A percentile compares a stretch with the other conserved stretches of the same genome.
phyloP scores from a whole-genome alignment of 2,329 filamentous ascomycete genomes.

The Botrytis galanthina region DNA sequence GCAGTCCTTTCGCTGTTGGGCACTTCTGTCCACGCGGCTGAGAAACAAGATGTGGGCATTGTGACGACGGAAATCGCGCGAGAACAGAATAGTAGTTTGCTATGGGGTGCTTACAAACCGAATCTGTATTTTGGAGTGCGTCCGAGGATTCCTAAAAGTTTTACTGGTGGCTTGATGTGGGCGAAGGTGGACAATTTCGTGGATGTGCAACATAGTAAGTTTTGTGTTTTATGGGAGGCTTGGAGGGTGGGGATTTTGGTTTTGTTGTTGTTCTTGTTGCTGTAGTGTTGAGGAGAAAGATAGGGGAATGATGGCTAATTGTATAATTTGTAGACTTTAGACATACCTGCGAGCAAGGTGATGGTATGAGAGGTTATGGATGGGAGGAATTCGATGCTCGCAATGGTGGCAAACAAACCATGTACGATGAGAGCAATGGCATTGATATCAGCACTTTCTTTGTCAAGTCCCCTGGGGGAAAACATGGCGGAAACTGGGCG shows the following conservation, averaged over 20 bases:
- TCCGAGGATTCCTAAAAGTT: constrained; percentile 75
- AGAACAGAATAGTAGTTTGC: constrained; percentile 72
- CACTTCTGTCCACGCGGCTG: constrained; percentile 24
- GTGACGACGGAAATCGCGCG: constrained; percentile 40
- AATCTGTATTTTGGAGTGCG: constrained; percentile 93
- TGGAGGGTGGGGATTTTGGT: neutral
- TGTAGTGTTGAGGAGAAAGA: neutral
- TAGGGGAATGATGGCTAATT: constrained; percentile 24
- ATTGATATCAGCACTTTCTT: constrained; percentile 92
- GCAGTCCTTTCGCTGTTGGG: constrained; percentile 19
- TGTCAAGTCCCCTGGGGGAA: constrained; percentile 84
- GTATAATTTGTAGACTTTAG: constrained; percentile 63
- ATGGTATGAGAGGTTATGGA: constrained; percentile 91
- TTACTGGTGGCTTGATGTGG: constrained; percentile 87
- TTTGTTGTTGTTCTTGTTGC: neutral
- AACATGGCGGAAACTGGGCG: constrained; percentile 87
- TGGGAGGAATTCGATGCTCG: constrained; percentile 97
- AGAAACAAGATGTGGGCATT: constrained; percentile 30
- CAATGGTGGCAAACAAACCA: constrained; percentile 81
- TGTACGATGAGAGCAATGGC: constrained; percentile 84
- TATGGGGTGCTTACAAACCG: constrained; percentile 94
- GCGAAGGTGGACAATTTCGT: constrained; percentile 76
- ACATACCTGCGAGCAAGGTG: constrained; percentile 94
- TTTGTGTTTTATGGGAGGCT: neutral
- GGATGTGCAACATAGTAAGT: constrained; percentile 72